Conservation (phyloP, 768 basidiomycete species). For the Leucocoprinus leucothites region DNA sequence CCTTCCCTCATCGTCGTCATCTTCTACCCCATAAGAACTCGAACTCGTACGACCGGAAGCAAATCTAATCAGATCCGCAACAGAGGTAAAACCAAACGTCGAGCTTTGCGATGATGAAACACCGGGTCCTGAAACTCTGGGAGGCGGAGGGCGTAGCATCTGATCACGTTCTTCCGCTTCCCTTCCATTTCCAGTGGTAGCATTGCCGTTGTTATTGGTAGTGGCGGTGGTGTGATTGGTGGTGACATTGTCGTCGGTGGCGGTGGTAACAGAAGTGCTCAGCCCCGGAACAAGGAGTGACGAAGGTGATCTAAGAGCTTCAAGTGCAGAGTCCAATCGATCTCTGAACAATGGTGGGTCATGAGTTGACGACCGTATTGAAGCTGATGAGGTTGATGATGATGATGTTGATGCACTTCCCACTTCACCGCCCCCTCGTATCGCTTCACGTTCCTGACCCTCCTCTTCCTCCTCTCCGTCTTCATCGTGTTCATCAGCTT, state of each 20-base stretch:
- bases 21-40: background rate
- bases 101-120: no score
- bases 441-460: background rate
- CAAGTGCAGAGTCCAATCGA: conserved; percentile 9
- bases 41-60: no score
- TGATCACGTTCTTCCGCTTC: background rate
- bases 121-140: no score
- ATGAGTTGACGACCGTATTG: background rate
- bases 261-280: background rate
- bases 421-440: background rate
- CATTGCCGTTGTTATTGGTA: background rate
- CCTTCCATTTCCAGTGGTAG: background rate
- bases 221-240: background rate
- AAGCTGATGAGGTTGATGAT: background rate
- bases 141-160: background rate
- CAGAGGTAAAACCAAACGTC: no score
- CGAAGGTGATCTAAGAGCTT: conserved; percentile 12
- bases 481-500: background rate
- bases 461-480: background rate
- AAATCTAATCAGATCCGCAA: no score
- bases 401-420: no score
- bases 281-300: conserved; percentile 9
- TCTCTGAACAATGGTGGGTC: conserved; percentile 5
- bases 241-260: background rate
- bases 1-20: background rate